phyloP scores from a whole-genome alignment of 208 protist species.

The Trypanosoma congolense region DNA sequence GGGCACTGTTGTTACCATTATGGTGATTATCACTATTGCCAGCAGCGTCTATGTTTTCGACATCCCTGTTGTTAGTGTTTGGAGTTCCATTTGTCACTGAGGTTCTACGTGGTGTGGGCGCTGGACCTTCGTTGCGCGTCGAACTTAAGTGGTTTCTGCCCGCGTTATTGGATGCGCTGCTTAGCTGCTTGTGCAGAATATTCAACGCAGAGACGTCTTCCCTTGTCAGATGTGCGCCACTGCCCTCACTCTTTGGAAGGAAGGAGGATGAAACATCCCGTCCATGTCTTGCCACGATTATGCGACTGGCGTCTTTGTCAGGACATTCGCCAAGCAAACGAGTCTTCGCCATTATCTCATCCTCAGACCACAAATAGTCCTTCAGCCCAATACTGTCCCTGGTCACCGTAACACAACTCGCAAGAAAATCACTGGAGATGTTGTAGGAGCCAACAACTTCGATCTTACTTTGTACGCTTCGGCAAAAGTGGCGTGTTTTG shows the following conservation, averaged over 20 bases:
- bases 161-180: neutral
- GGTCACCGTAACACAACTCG: neutral
- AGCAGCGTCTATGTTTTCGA: too few relatives aligned
- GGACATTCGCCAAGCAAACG: neutral
- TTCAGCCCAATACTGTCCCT: conserved; percentile 8
- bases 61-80: too few relatives aligned
- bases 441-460: conserved; percentile 3
- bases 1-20: neutral
- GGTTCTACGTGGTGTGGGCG: neutral
- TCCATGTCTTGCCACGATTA: conserved; percentile 5
- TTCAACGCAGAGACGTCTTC: conserved; percentile 1
- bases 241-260: neutral
- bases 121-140: neutral
- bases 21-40: neutral
- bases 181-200: neutral
- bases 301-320: neutral
- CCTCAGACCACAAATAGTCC: conserved; percentile 17
- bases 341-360: conserved; percentile 7
- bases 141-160: neutral
- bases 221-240: conserved; percentile 5
- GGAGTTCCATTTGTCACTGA: neutral
- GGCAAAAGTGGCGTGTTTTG: neutral
- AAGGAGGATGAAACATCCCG: conserved; percentile 10
- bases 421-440: conserved; percentile 1
- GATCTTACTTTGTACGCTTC: neutral